Percentiles rank a stretch among this genome's conserved stretches.
Conservation (phyloP, 495 filamentous ascomycete genomes). For the Penicillium alfredii region DNA sequence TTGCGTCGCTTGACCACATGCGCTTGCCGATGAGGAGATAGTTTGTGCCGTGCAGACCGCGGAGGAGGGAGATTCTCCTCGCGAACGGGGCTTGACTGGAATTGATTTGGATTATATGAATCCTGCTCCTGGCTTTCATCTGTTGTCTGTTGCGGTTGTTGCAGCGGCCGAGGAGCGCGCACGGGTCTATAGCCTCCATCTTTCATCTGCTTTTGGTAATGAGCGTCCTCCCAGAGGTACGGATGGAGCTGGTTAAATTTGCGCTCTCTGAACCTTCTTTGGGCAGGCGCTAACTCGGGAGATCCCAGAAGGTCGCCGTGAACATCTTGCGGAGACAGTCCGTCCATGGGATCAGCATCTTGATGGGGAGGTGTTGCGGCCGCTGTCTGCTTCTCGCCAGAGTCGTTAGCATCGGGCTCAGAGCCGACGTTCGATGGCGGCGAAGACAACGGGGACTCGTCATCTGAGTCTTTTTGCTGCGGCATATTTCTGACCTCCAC, state of each 20-base stretch:
- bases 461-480: slow-evolving; percentile 5
- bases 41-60: too few relatives aligned
- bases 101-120: slow-evolving; percentile 18
- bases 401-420: slow-evolving; percentile 2
- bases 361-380: not conserved
- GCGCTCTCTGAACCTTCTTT: slow-evolving; percentile 54
- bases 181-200: slow-evolving; percentile 59
- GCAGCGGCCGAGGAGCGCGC: slow-evolving; percentile 45
- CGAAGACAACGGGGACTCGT: slow-evolving; percentile 43
- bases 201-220: slow-evolving; percentile 55
- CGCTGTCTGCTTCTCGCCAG: not conserved
- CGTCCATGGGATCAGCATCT: slow-evolving; percentile 12
- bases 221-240: slow-evolving; percentile 61
- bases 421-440: slow-evolving; percentile 28
- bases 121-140: slow-evolving; percentile 49
- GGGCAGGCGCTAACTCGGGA: too few relatives aligned
- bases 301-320: slow-evolving; percentile 26
- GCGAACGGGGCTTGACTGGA: slow-evolving; percentile 31
- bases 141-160: slow-evolving; percentile 31
- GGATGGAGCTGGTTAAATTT: slow-evolving; percentile 74
- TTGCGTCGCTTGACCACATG: slow-evolving; percentile 29
- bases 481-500: not conserved
- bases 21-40: not conserved
- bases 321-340: slow-evolving; percentile 25
- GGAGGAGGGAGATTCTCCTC: slow-evolving; percentile 18